Conservation (phyloP, 2,329 filamentous ascomycete species). For the Stagonosporopsis rhizophila region DNA sequence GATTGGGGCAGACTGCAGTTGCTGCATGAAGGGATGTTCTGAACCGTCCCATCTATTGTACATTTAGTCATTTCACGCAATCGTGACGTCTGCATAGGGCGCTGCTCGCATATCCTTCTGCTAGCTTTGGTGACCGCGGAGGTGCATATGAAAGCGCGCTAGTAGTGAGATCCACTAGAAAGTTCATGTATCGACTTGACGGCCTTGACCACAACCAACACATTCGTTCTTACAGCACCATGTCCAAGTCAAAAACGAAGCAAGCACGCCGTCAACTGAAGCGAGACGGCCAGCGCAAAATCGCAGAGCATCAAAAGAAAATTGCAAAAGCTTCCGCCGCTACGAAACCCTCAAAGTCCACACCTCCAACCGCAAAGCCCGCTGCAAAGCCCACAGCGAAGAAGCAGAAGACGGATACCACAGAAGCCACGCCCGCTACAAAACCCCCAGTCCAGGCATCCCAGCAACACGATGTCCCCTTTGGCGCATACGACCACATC, state of each 20-base stretch:
- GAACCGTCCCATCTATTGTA: constrained; percentile 38
- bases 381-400: constrained; percentile 20
- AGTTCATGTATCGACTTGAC: background rate
- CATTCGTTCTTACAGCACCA: constrained; percentile 18
- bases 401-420: constrained; percentile 16
- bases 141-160: constrained; percentile 12
- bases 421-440: constrained; percentile 19
- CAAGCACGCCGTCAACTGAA: constrained; percentile 44
- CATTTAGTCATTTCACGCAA: constrained; percentile 48
- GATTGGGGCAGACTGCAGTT: constrained; percentile 27
- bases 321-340: constrained; percentile 26
- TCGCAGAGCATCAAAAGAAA: constrained; percentile 36
- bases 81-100: constrained; percentile 27
- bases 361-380: constrained; percentile 14
- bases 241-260: constrained; percentile 48
- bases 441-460: constrained; percentile 32
- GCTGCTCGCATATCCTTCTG: background rate
- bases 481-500: constrained; percentile 70
- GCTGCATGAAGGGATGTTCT: constrained; percentile 27
- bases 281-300: constrained; percentile 41
- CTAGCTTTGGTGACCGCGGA: constrained; percentile 5
- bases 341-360: constrained; percentile 7
- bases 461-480: constrained; percentile 68
- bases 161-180: constrained; percentile 28
- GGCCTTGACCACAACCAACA: background rate